phyloP scores from a whole-genome alignment of 805 yeast species.

The Zygotorulaspora florentina region DNA sequence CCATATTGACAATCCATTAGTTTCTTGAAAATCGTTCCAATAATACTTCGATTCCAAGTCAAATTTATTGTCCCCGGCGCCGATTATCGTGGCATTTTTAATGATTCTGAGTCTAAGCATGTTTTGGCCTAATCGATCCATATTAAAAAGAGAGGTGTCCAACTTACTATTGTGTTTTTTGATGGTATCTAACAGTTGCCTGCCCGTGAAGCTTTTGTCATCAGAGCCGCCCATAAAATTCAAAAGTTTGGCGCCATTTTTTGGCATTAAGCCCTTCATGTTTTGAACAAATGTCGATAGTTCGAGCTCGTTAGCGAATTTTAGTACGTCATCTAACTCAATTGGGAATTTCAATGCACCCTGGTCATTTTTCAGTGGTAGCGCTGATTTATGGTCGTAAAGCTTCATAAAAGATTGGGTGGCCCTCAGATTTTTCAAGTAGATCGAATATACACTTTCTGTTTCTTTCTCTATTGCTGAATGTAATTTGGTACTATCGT shows the following conservation, averaged over 20 bases:
- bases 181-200: conserved; percentile 24
- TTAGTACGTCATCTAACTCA: conserved; percentile 16
- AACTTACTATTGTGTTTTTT: conserved; percentile 19
- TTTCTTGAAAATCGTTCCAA: conserved; percentile 9
- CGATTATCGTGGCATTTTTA: background rate
- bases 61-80: conserved; percentile 5
- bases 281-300: conserved; percentile 12
- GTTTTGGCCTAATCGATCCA: conserved; percentile 36
- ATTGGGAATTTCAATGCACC: conserved; percentile 8
- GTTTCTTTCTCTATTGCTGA: conserved; percentile 11
- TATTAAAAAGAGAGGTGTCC: conserved; percentile 29
- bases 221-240: conserved; percentile 22
- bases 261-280: conserved; percentile 19
- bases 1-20: background rate
- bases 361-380: background rate
- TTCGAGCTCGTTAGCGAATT: conserved; percentile 15
- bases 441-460: conserved; percentile 7
- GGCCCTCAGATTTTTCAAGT: conserved; percentile 11
- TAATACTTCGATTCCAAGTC: conserved; percentile 10
- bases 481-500: conserved; percentile 7
- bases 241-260: background rate
- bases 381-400: conserved; percentile 2
- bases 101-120: conserved; percentile 1
- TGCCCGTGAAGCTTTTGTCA: conserved; percentile 30
- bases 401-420: conserved; percentile 6